A percentile compares a stretch with the other conserved stretches of the same genome.
Conservation (phyloP, 306 rosid species). For the Vicia villosa region DNA sequence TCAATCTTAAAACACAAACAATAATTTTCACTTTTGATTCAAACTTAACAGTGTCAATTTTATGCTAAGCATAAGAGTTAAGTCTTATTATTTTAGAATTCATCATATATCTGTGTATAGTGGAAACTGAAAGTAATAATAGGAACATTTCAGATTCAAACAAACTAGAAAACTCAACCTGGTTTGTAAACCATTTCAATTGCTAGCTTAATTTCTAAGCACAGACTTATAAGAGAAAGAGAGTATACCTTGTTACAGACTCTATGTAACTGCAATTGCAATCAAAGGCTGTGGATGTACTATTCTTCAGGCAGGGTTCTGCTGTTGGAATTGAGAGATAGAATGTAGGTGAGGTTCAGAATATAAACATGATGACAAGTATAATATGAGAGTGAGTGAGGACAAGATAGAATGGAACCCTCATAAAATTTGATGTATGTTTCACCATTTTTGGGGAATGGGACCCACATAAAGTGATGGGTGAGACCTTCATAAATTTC, state of each 20-base stretch:
- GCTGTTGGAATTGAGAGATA: not conserved
- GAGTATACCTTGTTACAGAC: not conserved
- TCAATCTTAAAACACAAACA: no score
- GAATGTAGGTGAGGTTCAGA: not conserved
- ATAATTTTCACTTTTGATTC: not conserved
- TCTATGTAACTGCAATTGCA: not conserved
- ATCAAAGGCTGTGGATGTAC: no score
- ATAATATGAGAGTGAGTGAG: not conserved
- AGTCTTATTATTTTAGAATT: no score
- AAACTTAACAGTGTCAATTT: not conserved
- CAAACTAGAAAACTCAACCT: not conserved
- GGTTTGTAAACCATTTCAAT: not conserved
- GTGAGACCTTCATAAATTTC: not conserved
- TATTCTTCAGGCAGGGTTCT: not conserved
- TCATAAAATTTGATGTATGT: not conserved
- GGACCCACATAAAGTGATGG: not conserved
- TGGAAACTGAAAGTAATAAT: not conserved
- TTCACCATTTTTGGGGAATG: not conserved
- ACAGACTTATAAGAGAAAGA: not conserved
- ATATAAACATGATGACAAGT: not conserved
- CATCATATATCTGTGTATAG: not conserved
- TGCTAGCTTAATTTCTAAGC: not conserved
- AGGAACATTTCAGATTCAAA: not conserved
- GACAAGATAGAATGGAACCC: not conserved
- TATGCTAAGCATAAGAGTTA: not conserved